A percentile compares a stretch with the other conserved stretches of the same genome.
These are phyloP conservation scores for Dysphania ambrosioides DNA, from an alignment of 148 eudicot species.

Conservation along the genomic window DNA sequence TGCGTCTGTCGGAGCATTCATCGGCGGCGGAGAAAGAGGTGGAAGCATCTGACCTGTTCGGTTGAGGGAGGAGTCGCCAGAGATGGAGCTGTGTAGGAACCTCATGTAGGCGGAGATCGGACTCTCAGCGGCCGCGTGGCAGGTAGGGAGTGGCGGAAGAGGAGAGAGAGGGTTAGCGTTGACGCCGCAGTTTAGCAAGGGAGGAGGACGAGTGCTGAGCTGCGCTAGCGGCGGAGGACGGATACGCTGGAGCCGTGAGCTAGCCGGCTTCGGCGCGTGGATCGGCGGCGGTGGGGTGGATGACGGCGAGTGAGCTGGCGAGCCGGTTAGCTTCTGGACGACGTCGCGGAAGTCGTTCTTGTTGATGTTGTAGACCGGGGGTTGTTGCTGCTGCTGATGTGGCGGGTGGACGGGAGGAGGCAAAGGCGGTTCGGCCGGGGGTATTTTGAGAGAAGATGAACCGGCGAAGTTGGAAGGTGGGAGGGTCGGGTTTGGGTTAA, in stretches of 20 bases:
- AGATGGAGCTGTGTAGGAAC: conserved; percentile 39
- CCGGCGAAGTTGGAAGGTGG: neutral
- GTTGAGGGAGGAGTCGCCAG: conserved; percentile 13
- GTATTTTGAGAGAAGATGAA: neutral
- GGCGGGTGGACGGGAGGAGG: conserved; percentile 20
- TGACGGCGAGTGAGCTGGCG: conserved; percentile 53
- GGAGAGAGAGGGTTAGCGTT: conserved; percentile 53
- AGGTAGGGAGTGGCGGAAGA: conserved; percentile 82
- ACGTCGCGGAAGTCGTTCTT: conserved; percentile 85
- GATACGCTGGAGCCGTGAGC: conserved; percentile 78
- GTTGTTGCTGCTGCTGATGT: conserved; percentile 60
- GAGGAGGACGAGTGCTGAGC: conserved; percentile 48
- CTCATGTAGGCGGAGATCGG: conserved; percentile 96
- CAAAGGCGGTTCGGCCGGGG: neutral
- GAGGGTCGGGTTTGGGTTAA: neutral
- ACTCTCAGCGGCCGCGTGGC: conserved; percentile 82
- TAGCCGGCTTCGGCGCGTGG: conserved; percentile 45
- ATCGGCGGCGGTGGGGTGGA: conserved; percentile 23
- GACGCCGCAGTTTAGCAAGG: conserved; percentile 35
- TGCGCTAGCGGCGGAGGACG: conserved; percentile 89
- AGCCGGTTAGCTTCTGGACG: conserved; percentile 87
- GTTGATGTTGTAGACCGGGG: conserved; percentile 89
- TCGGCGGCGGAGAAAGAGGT: neutral
- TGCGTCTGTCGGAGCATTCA: conserved; percentile 3
- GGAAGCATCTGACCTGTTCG: conserved; percentile 4